Conservation (phyloP, 2,329 filamentous ascomycete genomes). For the Periconia macrospinosa region DNA sequence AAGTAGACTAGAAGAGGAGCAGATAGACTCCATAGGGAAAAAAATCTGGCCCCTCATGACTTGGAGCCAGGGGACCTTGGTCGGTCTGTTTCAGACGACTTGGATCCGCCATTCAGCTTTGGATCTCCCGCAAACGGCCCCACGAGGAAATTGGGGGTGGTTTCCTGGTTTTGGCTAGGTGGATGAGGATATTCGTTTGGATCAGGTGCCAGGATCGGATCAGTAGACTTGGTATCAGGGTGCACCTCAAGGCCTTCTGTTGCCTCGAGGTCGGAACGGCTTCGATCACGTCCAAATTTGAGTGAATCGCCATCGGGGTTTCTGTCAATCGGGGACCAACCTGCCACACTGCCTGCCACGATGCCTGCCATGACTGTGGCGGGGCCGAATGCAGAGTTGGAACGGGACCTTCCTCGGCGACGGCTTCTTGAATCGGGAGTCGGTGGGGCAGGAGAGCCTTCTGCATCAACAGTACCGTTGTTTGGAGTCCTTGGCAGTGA, state of each 20-base stretch:
- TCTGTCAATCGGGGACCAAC: constrained; percentile 72
- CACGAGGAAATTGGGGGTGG: constrained; percentile 47
- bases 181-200: constrained; percentile 44
- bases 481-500: constrained; percentile 64
- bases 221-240: constrained; percentile 52
- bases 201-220: constrained; percentile 50
- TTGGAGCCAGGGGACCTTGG: neutral
- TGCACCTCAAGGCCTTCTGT: constrained; percentile 52
- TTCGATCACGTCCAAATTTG: constrained; percentile 38
- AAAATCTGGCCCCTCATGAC: neutral
- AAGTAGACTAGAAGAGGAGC: neutral
- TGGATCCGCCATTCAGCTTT: constrained; percentile 26
- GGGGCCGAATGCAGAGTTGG: constrained; percentile 72
- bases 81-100: constrained; percentile 3
- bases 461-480: constrained; percentile 46
- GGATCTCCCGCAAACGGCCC: constrained; percentile 49
- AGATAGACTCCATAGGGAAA: neutral
- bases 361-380: constrained; percentile 83
- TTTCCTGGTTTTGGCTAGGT: constrained; percentile 48
- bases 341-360: constrained; percentile 74
- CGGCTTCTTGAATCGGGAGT: constrained; percentile 60
- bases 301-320: constrained; percentile 46
- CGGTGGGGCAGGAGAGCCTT: constrained; percentile 50
- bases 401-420: constrained; percentile 65
- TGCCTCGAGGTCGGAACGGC: constrained; percentile 45